Evolutionary conservation across 225 moss, liverwort and hornwort genomes (phyloP).

Genomic region (Sphagnum tenellum): DNA sequence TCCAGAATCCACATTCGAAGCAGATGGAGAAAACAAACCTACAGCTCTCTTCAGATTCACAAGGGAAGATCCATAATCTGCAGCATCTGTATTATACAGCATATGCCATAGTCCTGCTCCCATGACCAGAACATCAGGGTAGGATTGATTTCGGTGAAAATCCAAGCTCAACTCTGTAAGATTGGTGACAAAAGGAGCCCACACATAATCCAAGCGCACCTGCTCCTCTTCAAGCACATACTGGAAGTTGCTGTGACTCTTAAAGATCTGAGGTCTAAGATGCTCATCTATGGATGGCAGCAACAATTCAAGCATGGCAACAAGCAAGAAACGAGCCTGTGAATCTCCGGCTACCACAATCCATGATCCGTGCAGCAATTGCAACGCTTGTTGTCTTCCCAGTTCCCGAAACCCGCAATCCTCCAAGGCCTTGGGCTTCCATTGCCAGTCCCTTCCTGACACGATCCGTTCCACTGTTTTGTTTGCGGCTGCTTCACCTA

Average conservation of each 20-base stretch:
- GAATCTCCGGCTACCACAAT: constrained; percentile 91
- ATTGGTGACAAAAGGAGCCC: constrained; percentile 73
- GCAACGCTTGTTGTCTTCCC: constrained; percentile 45
- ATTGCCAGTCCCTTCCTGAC: constrained; percentile 53
- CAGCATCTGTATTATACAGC: constrained; percentile 62
- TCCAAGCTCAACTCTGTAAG: constrained; percentile 46
- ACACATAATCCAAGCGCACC: constrained; percentile 57
- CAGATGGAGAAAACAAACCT: constrained; percentile 18
- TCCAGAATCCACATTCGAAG: constrained; percentile 10
- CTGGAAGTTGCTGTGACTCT: constrained; percentile 57
- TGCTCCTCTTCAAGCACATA: constrained; percentile 50
- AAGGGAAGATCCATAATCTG: constrained; percentile 55
- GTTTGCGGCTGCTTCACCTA: background rate
- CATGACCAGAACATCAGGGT: constrained; percentile 71
- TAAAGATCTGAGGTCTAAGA: constrained; percentile 39
- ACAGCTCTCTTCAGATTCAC: constrained; percentile 34
- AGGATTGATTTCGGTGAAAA: constrained; percentile 29
- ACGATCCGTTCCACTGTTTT: background rate
- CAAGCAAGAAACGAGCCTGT: constrained; percentile 70
- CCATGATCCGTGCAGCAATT: constrained; percentile 78
- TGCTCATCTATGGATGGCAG: constrained; percentile 41
- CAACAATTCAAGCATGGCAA: constrained; percentile 64
- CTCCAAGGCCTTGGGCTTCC: constrained; percentile 24
- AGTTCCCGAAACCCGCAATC: constrained; percentile 66
- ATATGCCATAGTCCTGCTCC: constrained; percentile 92